These are phyloP conservation scores for Magnaporthiopsis rhizophila DNA, from an alignment of 2,329 filamentous ascomycete genomes.

Conservation along the genomic window DNA sequence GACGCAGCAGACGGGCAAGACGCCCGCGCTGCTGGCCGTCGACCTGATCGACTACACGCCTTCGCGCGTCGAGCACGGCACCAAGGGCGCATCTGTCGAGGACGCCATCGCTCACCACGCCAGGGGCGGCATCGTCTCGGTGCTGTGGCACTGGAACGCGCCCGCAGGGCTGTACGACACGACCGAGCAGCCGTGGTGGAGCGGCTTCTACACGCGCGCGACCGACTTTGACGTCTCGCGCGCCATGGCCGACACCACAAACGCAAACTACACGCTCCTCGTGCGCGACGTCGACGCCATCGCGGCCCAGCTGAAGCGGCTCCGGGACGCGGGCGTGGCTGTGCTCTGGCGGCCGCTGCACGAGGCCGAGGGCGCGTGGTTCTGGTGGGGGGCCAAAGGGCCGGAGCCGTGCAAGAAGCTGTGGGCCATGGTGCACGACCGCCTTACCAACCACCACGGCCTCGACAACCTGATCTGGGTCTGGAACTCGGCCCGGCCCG, in stretches of 20 bases:
- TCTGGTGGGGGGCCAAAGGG: slow-evolving; percentile 44
- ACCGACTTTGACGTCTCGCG: slow-evolving; percentile 38
- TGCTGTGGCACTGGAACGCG: slow-evolving; percentile 42
- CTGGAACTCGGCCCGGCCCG: slow-evolving; percentile 36
- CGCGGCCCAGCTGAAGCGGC: slow-evolving; percentile 34
- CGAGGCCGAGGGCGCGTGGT: slow-evolving; percentile 42
- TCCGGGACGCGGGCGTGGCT: slow-evolving; percentile 34
- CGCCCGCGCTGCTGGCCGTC: slow-evolving; percentile 35
- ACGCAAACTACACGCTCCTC: slow-evolving; percentile 38
- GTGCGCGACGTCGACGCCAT: slow-evolving; percentile 40
- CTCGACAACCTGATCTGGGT: slow-evolving; percentile 42
- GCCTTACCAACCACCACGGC: slow-evolving; percentile 33
- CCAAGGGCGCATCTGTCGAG: slow-evolving; percentile 32
- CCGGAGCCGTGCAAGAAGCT: slow-evolving; percentile 36
- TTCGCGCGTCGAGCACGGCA: slow-evolving; percentile 33
- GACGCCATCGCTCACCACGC: slow-evolving; percentile 35
- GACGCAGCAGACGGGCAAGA: slow-evolving; percentile 34
- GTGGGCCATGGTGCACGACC: slow-evolving; percentile 33
- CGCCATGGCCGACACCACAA: slow-evolving; percentile 31
- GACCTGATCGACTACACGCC: slow-evolving; percentile 43
- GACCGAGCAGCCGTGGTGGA: slow-evolving; percentile 35
- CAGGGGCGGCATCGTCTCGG: slow-evolving; percentile 36
- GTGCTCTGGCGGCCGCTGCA: slow-evolving; percentile 40
- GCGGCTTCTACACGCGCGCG: slow-evolving; percentile 41
- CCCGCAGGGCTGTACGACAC: slow-evolving; percentile 38